Evolutionary conservation across 495 filamentous ascomycete genomes (phyloP).

Genomic region (Ascodesmis nigricans): DNA sequence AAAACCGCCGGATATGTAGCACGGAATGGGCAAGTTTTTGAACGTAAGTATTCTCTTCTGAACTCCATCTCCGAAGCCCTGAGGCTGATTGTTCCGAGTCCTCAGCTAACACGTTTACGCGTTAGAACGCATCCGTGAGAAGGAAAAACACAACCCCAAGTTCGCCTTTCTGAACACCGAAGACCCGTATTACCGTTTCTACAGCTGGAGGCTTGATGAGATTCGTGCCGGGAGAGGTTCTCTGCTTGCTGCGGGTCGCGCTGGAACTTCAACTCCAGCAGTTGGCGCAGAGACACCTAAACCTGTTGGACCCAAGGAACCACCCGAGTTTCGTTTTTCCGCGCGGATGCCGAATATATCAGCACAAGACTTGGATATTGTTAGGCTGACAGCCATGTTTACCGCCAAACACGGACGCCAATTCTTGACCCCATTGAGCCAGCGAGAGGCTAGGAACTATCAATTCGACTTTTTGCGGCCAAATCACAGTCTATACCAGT

Average conservation of each 20-base stretch:
- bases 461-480: constrained; percentile 95
- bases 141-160: constrained; percentile 66
- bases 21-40: constrained; percentile 62
- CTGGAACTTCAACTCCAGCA: constrained; percentile 27
- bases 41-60: constrained; percentile 30
- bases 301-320: constrained; percentile 63
- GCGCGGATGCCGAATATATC: constrained; percentile 94
- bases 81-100: constrained; percentile 9
- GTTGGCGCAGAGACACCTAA: constrained; percentile 36
- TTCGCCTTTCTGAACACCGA: constrained; percentile 66
- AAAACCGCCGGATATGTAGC: constrained; percentile 92
- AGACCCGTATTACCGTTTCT: constrained; percentile 76
- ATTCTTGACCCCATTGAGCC: constrained; percentile 71
- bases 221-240: constrained; percentile 67
- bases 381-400: constrained; percentile 72
- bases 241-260: constrained; percentile 52
- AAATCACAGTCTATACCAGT: constrained; percentile 86
- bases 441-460: constrained; percentile 72
- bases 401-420: constrained; percentile 76
- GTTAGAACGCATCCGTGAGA: constrained; percentile 56
- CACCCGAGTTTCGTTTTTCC: constrained; percentile 81
- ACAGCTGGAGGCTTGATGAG: constrained; percentile 71
- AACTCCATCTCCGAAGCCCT: constrained; percentile 11
- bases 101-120: constrained; percentile 26
- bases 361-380: constrained; percentile 83